Percentiles rank a stretch among this genome's conserved stretches.
Evolutionary conservation across 129 eudicot species (phyloP).

Genomic region (Cynara cardunculus): DNA sequence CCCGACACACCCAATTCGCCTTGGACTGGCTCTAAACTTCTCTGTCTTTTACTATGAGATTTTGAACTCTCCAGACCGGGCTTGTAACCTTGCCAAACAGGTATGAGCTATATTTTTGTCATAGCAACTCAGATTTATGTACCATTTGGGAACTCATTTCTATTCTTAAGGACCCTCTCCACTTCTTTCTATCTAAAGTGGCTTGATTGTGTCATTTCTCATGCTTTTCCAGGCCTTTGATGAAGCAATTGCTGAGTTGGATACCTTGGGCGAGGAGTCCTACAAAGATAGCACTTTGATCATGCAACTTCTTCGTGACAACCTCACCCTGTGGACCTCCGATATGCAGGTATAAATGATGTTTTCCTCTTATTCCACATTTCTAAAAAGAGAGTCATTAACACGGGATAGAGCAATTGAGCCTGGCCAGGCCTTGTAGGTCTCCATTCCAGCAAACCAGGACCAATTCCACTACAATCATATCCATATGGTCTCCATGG

Average conservation of each 20-base stretch:
- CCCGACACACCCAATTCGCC: constrained; percentile 59
- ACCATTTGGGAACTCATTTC: neutral
- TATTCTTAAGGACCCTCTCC: neutral
- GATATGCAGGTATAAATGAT: constrained; percentile 35
- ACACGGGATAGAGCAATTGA: neutral
- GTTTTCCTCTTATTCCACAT: neutral
- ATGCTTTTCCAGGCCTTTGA: constrained; percentile 27
- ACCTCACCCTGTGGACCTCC: constrained; percentile 41
- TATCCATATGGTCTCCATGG: neutral
- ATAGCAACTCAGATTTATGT: neutral
- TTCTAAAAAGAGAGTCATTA: neutral
- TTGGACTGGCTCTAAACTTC: constrained; percentile 54
- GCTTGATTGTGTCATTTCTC: neutral
- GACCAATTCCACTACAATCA: too few relatives aligned
- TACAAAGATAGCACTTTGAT: constrained; percentile 46
- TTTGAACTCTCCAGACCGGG: constrained; percentile 57
- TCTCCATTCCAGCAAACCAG: too few relatives aligned
- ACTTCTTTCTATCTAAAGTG: neutral
- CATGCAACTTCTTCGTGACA: constrained; percentile 42
- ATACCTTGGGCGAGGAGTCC: constrained; percentile 42
- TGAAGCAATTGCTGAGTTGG: constrained; percentile 44
- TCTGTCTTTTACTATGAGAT: constrained; percentile 65
- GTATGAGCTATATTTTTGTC: constrained; percentile 15
- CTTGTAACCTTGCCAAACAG: constrained; percentile 63
- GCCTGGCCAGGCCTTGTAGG: neutral